Conservation (phyloP, 495 filamentous ascomycete species). For the Penicillium silybi region DNA sequence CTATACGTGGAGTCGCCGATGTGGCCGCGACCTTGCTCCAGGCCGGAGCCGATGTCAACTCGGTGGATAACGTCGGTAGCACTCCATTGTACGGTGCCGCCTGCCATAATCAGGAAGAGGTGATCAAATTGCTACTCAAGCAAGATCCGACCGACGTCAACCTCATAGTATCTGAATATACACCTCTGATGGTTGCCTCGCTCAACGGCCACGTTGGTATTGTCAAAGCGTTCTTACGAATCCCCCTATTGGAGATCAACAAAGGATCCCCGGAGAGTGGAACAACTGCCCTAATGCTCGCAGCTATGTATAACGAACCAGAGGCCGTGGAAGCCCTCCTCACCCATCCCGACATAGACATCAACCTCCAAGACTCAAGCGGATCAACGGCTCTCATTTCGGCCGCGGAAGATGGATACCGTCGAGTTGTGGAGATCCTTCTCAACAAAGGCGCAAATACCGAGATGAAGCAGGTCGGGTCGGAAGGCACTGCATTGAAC, state of each 20-base stretch:
- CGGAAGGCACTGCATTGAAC: background rate
- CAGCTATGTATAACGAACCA: background rate
- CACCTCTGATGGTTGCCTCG: background rate
- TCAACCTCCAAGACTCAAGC: background rate
- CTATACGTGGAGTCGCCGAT: background rate
- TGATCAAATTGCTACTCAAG: background rate
- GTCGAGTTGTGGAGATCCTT: conserved; percentile 11
- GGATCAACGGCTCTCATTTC: conserved; percentile 3
- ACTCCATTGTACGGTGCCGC: background rate
- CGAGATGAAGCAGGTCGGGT: background rate
- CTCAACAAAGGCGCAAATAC: conserved; percentile 10
- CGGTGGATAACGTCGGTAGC: background rate
- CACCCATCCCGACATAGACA: background rate
- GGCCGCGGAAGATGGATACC: conserved; percentile 8
- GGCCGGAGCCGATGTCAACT: conserved; percentile 1
- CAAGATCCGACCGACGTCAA: conserved; percentile 1
- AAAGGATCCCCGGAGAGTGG: background rate
- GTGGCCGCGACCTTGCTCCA: background rate
- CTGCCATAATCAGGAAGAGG: background rate
- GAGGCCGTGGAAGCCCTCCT: background rate
- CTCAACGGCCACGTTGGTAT: background rate
- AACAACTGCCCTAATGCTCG: background rate
- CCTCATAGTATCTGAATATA: background rate
- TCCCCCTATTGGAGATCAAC: background rate
- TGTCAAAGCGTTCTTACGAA: background rate